Percentiles rank a stretch among this genome's conserved stretches.
Conservation (phyloP, 1,139 yeast genomes). For the Saccharomyces hybrid region DNA sequence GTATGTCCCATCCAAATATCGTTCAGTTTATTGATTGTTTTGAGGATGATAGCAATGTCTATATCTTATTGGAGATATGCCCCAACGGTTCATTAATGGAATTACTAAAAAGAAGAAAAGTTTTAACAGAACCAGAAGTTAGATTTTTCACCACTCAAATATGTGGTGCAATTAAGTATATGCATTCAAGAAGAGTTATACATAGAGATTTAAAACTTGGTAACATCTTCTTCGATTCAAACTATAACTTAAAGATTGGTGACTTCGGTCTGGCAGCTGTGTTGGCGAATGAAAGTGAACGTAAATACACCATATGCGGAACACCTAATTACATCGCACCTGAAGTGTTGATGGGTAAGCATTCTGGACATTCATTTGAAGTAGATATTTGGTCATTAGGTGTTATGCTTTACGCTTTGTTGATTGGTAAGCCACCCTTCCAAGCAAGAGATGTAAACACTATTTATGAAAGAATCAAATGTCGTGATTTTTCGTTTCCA, state of each 20-base stretch:
- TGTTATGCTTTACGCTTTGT: constrained; percentile 84
- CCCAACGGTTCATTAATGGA: constrained; percentile 93
- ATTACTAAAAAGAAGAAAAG: constrained; percentile 71
- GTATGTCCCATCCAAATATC: constrained; percentile 79
- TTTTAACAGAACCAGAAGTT: constrained; percentile 84
- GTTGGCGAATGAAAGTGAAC: constrained; percentile 57
- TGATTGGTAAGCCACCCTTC: constrained; percentile 93
- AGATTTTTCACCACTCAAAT: constrained; percentile 86
- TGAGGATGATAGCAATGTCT: constrained; percentile 90
- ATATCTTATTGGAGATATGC: constrained; percentile 87
- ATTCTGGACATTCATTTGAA: constrained; percentile 84
- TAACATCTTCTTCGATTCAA: constrained; percentile 84
- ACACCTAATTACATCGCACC: constrained; percentile 98
- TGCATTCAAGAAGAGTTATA: constrained; percentile 88
- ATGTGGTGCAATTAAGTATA: constrained; percentile 85
- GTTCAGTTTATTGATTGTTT: constrained; percentile 91
- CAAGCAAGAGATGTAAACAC: constrained; percentile 92
- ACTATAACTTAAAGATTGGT: constrained; percentile 89
- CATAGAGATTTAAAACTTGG: constrained; percentile 89
- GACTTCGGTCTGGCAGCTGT: constrained; percentile 96
- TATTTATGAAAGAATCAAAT: constrained; percentile 61
- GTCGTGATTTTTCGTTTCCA: constrained; percentile 74
- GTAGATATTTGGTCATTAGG: constrained; percentile 98
- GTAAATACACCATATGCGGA: constrained; percentile 91
- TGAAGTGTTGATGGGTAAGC: constrained; percentile 84